Evolutionary conservation across 2,329 filamentous ascomycete genomes (phyloP), one percentile per base, ranked within the genome.

Genomic region (Diaporthe humulicola): DNA sequence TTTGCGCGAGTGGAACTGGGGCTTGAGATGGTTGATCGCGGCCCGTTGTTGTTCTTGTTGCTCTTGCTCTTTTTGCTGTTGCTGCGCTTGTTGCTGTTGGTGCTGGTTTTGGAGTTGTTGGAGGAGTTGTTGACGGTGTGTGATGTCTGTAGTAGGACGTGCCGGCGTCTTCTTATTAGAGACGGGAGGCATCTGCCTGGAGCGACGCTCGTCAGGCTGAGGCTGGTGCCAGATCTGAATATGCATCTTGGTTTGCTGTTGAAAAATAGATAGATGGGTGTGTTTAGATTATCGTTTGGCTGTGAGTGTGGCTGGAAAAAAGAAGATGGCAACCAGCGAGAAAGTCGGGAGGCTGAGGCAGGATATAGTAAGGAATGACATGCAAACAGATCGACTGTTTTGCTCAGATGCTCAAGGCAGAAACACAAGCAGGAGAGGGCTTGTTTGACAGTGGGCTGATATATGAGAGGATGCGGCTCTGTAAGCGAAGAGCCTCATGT

Each of bases 1-100:
- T 36, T 79, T 80, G 48, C 72, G 74, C 9, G 82, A 81, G 78
- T 83, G 82, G 7, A 83, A 25, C 45, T 81, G 80, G 1, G 79
- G 81, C 67, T 77, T 81, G 56, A 50, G 75, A 19, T 76, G 70
- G 28, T 76, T 52, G 22, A 48, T 15, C 1, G 15, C 45, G 28
- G n/a, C 30, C 3, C 45, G 15, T 8, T 36, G 4, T 38, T 67
- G 28, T 52, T 61, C 45, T 3, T 52, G 22, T 3, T 67, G 22
- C 19, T 67, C 12, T 4, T 52, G 42, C 15, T 67, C 22, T 4
- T 67, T 14, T n/a, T 67, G 45, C 33, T 52, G 64, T 25, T 52
- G 64, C 17, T 48, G 28, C 1, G 42, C 25, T 36, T 66, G 60
- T 25, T 61, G 60, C 17, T 61, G 57, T 33, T 66, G 52, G 36